Evolutionary conservation across 2,329 filamentous ascomycete genomes (phyloP).

Genomic region (Fusarium redolens): DNA sequence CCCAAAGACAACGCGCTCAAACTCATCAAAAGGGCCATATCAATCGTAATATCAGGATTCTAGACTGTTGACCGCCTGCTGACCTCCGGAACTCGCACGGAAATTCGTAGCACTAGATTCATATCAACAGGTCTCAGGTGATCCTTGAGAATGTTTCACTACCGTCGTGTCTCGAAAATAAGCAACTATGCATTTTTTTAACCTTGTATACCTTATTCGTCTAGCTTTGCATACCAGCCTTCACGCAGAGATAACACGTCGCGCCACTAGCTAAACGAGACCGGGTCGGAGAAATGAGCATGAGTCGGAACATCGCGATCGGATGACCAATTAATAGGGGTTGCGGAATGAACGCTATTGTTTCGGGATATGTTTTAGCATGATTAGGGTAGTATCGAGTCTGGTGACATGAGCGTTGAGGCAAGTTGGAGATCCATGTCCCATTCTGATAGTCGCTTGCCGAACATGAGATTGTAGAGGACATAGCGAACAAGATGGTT

Average conservation of each 20-base stretch:
- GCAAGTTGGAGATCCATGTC: background rate
- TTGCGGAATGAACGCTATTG: background rate
- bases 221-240: background rate
- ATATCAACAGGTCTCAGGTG: background rate
- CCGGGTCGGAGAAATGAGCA: background rate
- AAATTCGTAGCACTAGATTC: background rate
- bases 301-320: background rate
- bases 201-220: slow-evolving; percentile 20
- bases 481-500: slow-evolving; percentile 1
- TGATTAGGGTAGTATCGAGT: background rate
- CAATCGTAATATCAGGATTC: no score
- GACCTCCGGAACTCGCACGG: background rate
- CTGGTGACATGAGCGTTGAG: background rate
- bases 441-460: slow-evolving; percentile 12
- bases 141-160: slow-evolving; percentile 15
- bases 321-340: background rate
- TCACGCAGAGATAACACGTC: background rate
- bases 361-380: background rate
- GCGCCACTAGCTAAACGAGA: background rate
- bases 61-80: background rate
- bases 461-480: slow-evolving; percentile 5
- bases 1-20: background rate
- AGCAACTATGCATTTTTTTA: slow-evolving; percentile 30
- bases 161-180: slow-evolving; percentile 1
- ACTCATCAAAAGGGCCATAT: background rate